Base-by-base conservation (phyloP, 2,329 filamentous ascomycete genomes). In the Aureobasidium sp. region DNA sequence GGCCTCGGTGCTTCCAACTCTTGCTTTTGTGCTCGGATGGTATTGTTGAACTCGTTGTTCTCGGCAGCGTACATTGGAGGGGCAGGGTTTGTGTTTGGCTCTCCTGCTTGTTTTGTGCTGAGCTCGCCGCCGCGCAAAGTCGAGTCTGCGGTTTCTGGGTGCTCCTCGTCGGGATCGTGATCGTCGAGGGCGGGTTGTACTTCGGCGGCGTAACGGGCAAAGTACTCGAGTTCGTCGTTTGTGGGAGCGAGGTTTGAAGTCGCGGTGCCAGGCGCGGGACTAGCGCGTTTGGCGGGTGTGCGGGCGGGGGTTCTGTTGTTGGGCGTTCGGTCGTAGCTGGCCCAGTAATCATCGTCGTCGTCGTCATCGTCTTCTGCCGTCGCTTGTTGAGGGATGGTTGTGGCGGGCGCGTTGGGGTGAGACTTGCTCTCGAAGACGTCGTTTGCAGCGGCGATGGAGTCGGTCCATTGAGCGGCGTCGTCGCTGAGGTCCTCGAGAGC, bases 101-200 rank as follows among this genome's bases (percentile, higher is more conserved):
- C 57, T 25, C 39, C 39, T 15, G 36, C n/a, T 12, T 47, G 34
- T 31, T 36, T 39, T 39, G 56, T 11, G n/a, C 8, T 25, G 9
- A 84, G 70, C 5, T 79, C 72, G 62, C 84, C 75, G 27, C 83
- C 83, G 49, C 80, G 78, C 36, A 86, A 72, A 0, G 82, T 83
- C 20, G 80, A 74, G 47, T 77, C 73, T 11, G 71, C 66, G 15
- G 76, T 78, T 1, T 79, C 70, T 22, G 73, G 70, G 47, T 77
- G 71, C 53, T 82, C 86, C 75, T 91, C 88, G 68, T 91, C 87
- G n/a, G 89, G 89, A 67, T 92, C 89, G 71, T 92, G 86, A 62
- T 84, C 85, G 73, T 93, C 90, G 79, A 93, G 85, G 36, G 89
- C 89, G 2, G 89, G 88, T 71, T 93, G 89, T 9, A 93, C 88